These are phyloP conservation scores for Cercospora janseana DNA, from an alignment of 2,329 filamentous ascomycete species.

Conservation along the genomic window DNA sequence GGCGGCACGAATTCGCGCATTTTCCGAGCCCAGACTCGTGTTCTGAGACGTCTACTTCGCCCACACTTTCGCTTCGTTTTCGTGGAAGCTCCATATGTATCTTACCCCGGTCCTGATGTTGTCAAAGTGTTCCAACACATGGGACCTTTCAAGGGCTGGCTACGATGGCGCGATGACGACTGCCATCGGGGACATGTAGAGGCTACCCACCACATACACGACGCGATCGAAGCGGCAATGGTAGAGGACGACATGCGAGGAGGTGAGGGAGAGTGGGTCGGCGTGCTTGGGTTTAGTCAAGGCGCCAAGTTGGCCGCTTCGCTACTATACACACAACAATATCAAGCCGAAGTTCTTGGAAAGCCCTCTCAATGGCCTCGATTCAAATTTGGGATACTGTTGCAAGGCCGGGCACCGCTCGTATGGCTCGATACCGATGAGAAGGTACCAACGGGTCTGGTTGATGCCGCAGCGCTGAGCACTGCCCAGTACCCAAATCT, in stretches of 20 bases:
- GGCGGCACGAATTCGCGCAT: slow-evolving; percentile 41
- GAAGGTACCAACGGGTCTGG: slow-evolving; percentile 19
- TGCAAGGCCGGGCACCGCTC: slow-evolving; percentile 16
- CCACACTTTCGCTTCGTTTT: slow-evolving; percentile 41
- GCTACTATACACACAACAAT: slow-evolving; percentile 50
- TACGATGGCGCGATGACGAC: slow-evolving; percentile 22
- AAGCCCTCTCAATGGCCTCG: slow-evolving; percentile 11
- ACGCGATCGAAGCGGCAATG: slow-evolving; percentile 41
- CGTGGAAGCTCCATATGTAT: slow-evolving; percentile 36
- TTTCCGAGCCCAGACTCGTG: slow-evolving; percentile 42
- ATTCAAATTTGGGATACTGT: slow-evolving; percentile 18
- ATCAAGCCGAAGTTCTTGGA: slow-evolving; percentile 9
- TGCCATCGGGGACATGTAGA: slow-evolving; percentile 7
- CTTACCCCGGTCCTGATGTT: slow-evolving; percentile 38
- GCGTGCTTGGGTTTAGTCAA: slow-evolving; percentile 64
- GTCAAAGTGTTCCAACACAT: slow-evolving; percentile 40
- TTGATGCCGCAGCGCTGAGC: slow-evolving; percentile 12
- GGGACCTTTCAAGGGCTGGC: slow-evolving; percentile 41
- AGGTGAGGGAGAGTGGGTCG: slow-evolving; percentile 60
- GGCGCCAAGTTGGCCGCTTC: slow-evolving; percentile 63
- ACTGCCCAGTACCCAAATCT: slow-evolving; percentile 9
- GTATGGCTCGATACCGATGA: slow-evolving; percentile 27
- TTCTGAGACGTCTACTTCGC: slow-evolving; percentile 35
- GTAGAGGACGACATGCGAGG: slow-evolving; percentile 50
- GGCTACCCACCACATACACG: slow-evolving; percentile 11